Base-by-base conservation (phyloP, 2,329 filamentous ascomycete genomes). In the Paraphoma chrysanthemicola region DNA sequence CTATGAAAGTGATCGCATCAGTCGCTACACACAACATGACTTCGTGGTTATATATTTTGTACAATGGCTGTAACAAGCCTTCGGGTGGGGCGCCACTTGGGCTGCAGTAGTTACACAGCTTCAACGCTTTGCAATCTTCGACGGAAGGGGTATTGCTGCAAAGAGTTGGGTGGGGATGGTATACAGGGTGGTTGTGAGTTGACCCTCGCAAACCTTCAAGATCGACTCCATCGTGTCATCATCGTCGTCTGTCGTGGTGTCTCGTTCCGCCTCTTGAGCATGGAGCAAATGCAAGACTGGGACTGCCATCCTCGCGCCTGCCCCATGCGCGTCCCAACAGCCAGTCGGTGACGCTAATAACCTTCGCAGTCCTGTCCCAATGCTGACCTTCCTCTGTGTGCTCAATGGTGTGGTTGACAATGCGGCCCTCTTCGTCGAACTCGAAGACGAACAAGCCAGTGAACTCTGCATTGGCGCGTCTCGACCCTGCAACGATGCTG, bases 261-360 rank as follows among this genome's bases (percentile, higher is more conserved):
- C 29, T 31, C 18, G 10, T 54, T 58, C 63, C 23, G 23, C 23
- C 46, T 54, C 53, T 28, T 55, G 66, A 54, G 30, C 59, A 65
- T 52, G 56, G 64, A 6, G 53, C 71, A 60, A 77, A 78, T 3
- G 81, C 81, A 51, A 83, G 67, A 42, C 79, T 81, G 12, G 74
- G 74, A 8, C 77, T 76, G 43, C 75, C 73, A 44, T 79, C 78
- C 46, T 78, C 77, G 53, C 71, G 76, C 71, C 78, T 75, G 42
- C 83, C 84, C 72, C 83, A 85, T 64, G 93, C 89, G 48, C 90
- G 90, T 2, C 93, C 93, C 39, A 98, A 82, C 62, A 99, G 79
- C 94, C 95, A 98, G 74, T 99, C 95, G 14, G 95, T 97, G 63
- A 98, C 80, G 12, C 90, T 93, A 14, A 98, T 92, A 17, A 99